Evolutionary conservation across 805 yeast genomes (phyloP).

Genomic region (Novakomyces olei): DNA sequence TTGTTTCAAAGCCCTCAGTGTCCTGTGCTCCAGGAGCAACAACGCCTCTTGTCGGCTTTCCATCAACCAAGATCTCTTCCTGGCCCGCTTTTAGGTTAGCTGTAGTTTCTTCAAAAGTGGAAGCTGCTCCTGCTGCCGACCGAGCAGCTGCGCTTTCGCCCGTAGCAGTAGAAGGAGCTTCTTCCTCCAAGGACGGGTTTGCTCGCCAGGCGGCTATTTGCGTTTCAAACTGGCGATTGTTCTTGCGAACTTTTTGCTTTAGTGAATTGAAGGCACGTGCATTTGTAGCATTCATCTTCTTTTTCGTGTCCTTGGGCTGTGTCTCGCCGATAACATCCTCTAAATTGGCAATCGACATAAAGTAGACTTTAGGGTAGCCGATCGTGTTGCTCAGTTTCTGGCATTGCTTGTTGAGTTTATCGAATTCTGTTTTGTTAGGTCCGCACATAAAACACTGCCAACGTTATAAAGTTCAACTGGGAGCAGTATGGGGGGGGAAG

Average conservation of each 20-base stretch:
- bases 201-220: slow-evolving; percentile 38
- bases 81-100: slow-evolving; percentile 11
- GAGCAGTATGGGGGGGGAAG: too few relatives aligned
- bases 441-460: slow-evolving; percentile 1
- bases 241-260: slow-evolving; percentile 72
- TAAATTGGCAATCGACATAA: slow-evolving; percentile 45
- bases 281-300: slow-evolving; percentile 60
- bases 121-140: slow-evolving; percentile 6
- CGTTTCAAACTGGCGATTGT: slow-evolving; percentile 41
- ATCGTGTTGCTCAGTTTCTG: slow-evolving; percentile 58
- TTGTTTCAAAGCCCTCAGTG: slow-evolving; percentile 18
- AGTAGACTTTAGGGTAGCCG: slow-evolving; percentile 47
- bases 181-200: slow-evolving; percentile 49
- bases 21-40: slow-evolving; percentile 18
- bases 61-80: slow-evolving; percentile 13
- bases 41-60: slow-evolving; percentile 15
- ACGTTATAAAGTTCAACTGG: not conserved
- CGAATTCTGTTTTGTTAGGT: slow-evolving; percentile 36
- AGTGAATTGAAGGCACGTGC: slow-evolving; percentile 71
- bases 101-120: slow-evolving; percentile 6
- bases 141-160: slow-evolving; percentile 8
- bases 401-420: slow-evolving; percentile 44
- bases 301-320: slow-evolving; percentile 31
- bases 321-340: slow-evolving; percentile 43
- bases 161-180: slow-evolving; percentile 9